Conservation (phyloP, 768 basidiomycete species). For the Hygrophorus russula region DNA sequence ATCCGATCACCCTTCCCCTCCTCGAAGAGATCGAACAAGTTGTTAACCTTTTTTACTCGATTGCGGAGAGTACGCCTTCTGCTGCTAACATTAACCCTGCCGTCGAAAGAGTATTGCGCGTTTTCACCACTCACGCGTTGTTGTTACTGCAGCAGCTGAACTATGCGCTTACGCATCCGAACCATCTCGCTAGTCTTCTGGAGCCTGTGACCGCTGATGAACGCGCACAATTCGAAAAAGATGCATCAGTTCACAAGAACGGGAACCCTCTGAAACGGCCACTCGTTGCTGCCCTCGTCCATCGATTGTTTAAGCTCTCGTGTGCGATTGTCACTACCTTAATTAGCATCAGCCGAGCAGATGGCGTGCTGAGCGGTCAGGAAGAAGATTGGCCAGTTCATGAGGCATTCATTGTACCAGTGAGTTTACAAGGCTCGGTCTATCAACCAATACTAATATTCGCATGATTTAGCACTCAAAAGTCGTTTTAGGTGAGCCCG, state of each 20-base stretch:
- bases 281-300: slow-evolving; percentile 57
- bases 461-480: slow-evolving; percentile 58
- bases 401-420: slow-evolving; percentile 63
- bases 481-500: slow-evolving; percentile 69
- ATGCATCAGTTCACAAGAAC: slow-evolving; percentile 28
- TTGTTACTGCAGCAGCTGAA: slow-evolving; percentile 79
- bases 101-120: slow-evolving; percentile 52
- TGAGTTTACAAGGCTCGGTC: slow-evolving; percentile 24
- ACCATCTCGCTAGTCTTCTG: slow-evolving; percentile 71
- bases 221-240: slow-evolving; percentile 55
- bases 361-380: slow-evolving; percentile 50
- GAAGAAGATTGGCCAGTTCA: slow-evolving; percentile 63
- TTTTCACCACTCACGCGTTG: slow-evolving; percentile 58
- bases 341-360: slow-evolving; percentile 58
- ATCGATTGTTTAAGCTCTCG: slow-evolving; percentile 60
- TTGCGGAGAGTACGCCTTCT: slow-evolving; percentile 46
- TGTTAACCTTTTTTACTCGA: slow-evolving; percentile 65
- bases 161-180: slow-evolving; percentile 85
- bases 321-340: slow-evolving; percentile 62
- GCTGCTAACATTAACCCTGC: slow-evolving; percentile 35
- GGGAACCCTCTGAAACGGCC: slow-evolving; percentile 61
- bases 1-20: slow-evolving; percentile 62
- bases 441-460: slow-evolving; percentile 1
- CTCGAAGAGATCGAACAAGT: slow-evolving; percentile 80
- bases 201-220: slow-evolving; percentile 77